A percentile compares a stretch with the other conserved stretches of the same genome.
These are phyloP conservation scores for Pseudovirgaria hyperparasitica DNA, from an alignment of 2,329 filamentous ascomycete genomes.

Conservation along the genomic window DNA sequence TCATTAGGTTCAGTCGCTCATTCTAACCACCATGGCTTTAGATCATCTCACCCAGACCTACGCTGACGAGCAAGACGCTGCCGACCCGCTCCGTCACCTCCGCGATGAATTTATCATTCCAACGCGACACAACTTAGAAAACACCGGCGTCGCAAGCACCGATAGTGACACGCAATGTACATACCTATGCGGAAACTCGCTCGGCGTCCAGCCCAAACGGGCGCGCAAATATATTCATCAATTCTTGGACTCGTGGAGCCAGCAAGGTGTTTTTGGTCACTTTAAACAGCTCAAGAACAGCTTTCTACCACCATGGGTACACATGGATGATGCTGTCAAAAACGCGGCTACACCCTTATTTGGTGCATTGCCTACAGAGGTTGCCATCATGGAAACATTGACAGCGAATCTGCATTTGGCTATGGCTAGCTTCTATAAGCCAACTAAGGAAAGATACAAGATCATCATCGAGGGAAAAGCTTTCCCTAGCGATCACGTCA, in stretches of 20 bases:
- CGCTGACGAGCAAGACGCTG: slow-evolving; percentile 20
- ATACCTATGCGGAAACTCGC: slow-evolving; percentile 84
- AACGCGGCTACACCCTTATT: slow-evolving; percentile 59
- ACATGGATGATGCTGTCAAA: slow-evolving; percentile 65
- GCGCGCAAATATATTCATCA: slow-evolving; percentile 53
- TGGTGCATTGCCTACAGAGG: slow-evolving; percentile 58
- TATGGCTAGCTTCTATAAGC: slow-evolving; percentile 73
- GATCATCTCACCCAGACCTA: slow-evolving; percentile 18
- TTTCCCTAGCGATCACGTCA: slow-evolving; percentile 73
- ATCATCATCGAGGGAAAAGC: slow-evolving; percentile 84
- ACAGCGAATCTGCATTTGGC: slow-evolving; percentile 72
- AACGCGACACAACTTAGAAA: slow-evolving; percentile 56
- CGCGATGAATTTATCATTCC: slow-evolving; percentile 67
- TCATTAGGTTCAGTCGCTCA: too few relatives aligned
- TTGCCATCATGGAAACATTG: slow-evolving; percentile 80
- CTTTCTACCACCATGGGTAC: slow-evolving; percentile 58
- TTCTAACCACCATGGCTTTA: too few relatives aligned
- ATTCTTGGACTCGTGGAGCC: slow-evolving; percentile 73
- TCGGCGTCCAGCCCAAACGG: slow-evolving; percentile 68
- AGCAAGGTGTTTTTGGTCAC: slow-evolving; percentile 74
- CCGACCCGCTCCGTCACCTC: slow-evolving; percentile 25
- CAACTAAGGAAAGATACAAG: slow-evolving; percentile 54
- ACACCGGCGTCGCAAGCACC: slow-evolving; percentile 32
- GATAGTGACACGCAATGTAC: slow-evolving; percentile 42
- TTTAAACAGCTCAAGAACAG: slow-evolving; percentile 58